Evolutionary conservation across 129 eudicot genomes (phyloP).

Genomic region (Artemisia annua): DNA sequence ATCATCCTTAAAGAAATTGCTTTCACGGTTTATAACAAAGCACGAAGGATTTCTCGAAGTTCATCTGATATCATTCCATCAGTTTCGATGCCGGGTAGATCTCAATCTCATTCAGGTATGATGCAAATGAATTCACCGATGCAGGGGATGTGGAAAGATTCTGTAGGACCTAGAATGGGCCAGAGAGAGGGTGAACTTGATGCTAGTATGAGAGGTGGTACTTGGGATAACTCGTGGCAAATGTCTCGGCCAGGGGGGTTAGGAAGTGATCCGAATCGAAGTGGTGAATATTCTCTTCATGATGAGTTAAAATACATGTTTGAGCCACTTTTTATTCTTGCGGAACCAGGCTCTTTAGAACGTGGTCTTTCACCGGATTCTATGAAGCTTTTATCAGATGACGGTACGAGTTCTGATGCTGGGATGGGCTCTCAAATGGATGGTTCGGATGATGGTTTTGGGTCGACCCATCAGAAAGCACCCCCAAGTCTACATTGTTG

Average conservation of each 20-base stretch:
- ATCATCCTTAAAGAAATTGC: slow-evolving; percentile 83
- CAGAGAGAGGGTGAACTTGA: slow-evolving; percentile 82
- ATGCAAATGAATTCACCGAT: slow-evolving; percentile 76
- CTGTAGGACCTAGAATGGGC: slow-evolving; percentile 69
- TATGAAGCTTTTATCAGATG: slow-evolving; percentile 69
- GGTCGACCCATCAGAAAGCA: slow-evolving; percentile 61
- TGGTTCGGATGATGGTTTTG: slow-evolving; percentile 68
- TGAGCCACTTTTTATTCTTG: slow-evolving; percentile 93
- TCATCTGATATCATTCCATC: slow-evolving; percentile 58
- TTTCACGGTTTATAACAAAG: slow-evolving; percentile 96
- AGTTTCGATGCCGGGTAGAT: slow-evolving; percentile 49
- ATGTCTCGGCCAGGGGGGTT: slow-evolving; percentile 65
- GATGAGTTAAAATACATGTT: slow-evolving; percentile 82
- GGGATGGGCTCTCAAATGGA: slow-evolving; percentile 68
- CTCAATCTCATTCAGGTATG: slow-evolving; percentile 69
- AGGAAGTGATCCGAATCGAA: slow-evolving; percentile 56
- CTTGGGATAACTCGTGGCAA: slow-evolving; percentile 98
- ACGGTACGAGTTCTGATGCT: slow-evolving; percentile 65
- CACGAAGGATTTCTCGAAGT: slow-evolving; percentile 80
- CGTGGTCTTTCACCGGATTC: slow-evolving; percentile 73
- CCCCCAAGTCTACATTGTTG: slow-evolving; percentile 91
- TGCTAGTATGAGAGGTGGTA: slow-evolving; percentile 61
- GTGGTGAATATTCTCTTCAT: slow-evolving; percentile 52
- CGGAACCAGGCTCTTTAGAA: slow-evolving; percentile 89
- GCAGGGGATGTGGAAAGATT: slow-evolving; percentile 95